phyloP scores from a whole-genome alignment of 2,329 filamentous ascomycete genomes.

The Aspergillus pseudoviridinutans region DNA sequence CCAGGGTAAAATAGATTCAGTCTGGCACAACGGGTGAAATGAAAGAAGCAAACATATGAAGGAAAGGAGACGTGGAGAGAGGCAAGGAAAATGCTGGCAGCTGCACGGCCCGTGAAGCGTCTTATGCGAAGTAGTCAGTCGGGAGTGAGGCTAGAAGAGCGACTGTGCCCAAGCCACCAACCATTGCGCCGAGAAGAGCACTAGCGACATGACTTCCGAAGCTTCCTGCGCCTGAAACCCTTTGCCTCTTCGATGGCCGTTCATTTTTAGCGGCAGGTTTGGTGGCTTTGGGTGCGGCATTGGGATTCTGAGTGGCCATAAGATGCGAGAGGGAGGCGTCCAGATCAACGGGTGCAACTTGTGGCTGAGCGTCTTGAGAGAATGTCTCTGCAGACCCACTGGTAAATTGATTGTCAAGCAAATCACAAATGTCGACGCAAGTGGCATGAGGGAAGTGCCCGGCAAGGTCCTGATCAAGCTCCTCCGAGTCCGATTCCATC shows the following conservation, averaged over 20 bases:
- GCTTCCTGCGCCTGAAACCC: slow-evolving; percentile 14
- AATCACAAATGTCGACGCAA: not conserved
- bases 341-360: slow-evolving; percentile 7
- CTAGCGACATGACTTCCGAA: slow-evolving; percentile 37
- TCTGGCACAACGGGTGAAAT: not conserved
- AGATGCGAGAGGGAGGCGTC: slow-evolving; percentile 12
- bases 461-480: not conserved
- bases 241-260: slow-evolving; percentile 26
- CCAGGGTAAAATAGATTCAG: not conserved
- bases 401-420: not conserved
- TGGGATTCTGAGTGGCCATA: not conserved
- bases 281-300: slow-evolving; percentile 4
- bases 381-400: slow-evolving; percentile 5
- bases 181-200: slow-evolving; percentile 37
- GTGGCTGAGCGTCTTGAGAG: slow-evolving; percentile 25
- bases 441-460: not conserved
- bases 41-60: not conserved
- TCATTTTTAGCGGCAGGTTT: slow-evolving; percentile 12
- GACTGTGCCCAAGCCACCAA: slow-evolving; percentile 41
- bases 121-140: slow-evolving; percentile 39
- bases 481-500: slow-evolving; percentile 14
- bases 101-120: not conserved
- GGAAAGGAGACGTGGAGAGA: slow-evolving; percentile 3
- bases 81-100: slow-evolving; percentile 1
- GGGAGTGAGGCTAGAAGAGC: slow-evolving; percentile 40